Evolutionary conservation across 2,329 filamentous ascomycete species (phyloP).

Genomic region (Trichoderma sp.): DNA sequence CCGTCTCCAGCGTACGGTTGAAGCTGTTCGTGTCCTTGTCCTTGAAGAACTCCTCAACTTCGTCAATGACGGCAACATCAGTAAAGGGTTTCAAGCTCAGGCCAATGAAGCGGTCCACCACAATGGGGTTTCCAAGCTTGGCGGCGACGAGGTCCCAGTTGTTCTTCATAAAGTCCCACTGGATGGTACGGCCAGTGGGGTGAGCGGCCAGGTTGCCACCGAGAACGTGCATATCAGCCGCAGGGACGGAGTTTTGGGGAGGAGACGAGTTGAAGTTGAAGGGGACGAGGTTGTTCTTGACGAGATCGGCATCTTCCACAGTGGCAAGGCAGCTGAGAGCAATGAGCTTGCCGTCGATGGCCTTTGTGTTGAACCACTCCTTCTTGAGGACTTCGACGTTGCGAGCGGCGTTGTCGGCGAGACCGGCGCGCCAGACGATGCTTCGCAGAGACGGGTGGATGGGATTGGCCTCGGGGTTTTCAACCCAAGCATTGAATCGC

Average conservation of each 20-base stretch:
- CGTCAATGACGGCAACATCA: slow-evolving; percentile 65
- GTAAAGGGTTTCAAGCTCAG: slow-evolving; percentile 78
- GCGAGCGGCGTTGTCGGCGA: slow-evolving; percentile 68
- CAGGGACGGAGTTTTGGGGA: slow-evolving; percentile 66
- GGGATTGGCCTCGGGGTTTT: slow-evolving; percentile 65
- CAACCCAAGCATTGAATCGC: slow-evolving; percentile 78
- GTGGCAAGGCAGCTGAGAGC: slow-evolving; percentile 75
- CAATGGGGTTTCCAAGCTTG: slow-evolving; percentile 79
- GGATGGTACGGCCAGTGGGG: slow-evolving; percentile 66
- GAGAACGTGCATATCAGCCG: slow-evolving; percentile 85
- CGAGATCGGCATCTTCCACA: slow-evolving; percentile 67
- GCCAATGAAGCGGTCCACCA: slow-evolving; percentile 86
- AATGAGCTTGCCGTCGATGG: slow-evolving; percentile 89
- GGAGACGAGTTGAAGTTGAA: slow-evolving; percentile 74
- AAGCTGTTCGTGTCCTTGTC: slow-evolving; percentile 84
- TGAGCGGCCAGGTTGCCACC: slow-evolving; percentile 74
- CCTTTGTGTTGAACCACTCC: slow-evolving; percentile 79
- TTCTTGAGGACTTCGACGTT: slow-evolving; percentile 76
- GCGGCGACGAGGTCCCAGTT: slow-evolving; percentile 76
- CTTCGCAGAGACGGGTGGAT: slow-evolving; percentile 81
- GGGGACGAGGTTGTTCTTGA: slow-evolving; percentile 65
- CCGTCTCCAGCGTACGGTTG: slow-evolving; percentile 81
- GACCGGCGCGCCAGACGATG: slow-evolving; percentile 76
- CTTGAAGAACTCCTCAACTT: slow-evolving; percentile 83
- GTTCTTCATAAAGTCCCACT: slow-evolving; percentile 84